Conservation (phyloP, 2,329 filamentous ascomycete genomes). For the Stylonectria norvegica region DNA sequence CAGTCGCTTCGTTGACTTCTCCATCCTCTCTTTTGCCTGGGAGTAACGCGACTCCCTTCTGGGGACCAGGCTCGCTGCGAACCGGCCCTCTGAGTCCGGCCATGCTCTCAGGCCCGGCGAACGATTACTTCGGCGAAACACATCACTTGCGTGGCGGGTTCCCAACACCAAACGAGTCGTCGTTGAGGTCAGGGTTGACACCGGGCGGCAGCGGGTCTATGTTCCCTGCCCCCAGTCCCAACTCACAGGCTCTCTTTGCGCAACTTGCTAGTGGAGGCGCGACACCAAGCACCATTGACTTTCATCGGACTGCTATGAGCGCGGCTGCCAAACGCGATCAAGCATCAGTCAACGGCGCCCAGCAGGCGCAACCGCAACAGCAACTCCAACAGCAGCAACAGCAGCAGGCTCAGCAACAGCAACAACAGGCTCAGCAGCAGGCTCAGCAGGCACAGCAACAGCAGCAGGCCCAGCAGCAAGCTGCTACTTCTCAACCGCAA, state of each 20-base stretch:
- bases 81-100: constrained; percentile 93
- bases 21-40: constrained; percentile 77
- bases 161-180: constrained; percentile 95
- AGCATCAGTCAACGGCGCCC: constrained; percentile 35
- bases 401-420: constrained; percentile 25
- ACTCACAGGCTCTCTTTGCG: constrained; percentile 77
- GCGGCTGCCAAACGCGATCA: constrained; percentile 64
- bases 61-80: constrained; percentile 78
- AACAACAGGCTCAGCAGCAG: constrained; percentile 23
- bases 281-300: constrained; percentile 88
- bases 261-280: constrained; percentile 76
- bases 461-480: constrained; percentile 21
- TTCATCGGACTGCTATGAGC: constrained; percentile 87
- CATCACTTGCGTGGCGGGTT: constrained; percentile 78
- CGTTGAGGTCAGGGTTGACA: constrained; percentile 83
- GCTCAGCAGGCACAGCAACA: constrained; percentile 36
- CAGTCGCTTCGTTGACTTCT: constrained; percentile 86
- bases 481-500: constrained; percentile 53
- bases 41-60: constrained; percentile 69
- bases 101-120: constrained; percentile 84
- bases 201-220: constrained; percentile 94
- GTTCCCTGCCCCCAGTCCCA: constrained; percentile 90
- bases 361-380: constrained; percentile 34
- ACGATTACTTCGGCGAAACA: constrained; percentile 84
- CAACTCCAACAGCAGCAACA: constrained; percentile 36